Evolutionary conservation across 768 basidiomycete genomes (phyloP).

Genomic region (Mycena haematopus): DNA sequence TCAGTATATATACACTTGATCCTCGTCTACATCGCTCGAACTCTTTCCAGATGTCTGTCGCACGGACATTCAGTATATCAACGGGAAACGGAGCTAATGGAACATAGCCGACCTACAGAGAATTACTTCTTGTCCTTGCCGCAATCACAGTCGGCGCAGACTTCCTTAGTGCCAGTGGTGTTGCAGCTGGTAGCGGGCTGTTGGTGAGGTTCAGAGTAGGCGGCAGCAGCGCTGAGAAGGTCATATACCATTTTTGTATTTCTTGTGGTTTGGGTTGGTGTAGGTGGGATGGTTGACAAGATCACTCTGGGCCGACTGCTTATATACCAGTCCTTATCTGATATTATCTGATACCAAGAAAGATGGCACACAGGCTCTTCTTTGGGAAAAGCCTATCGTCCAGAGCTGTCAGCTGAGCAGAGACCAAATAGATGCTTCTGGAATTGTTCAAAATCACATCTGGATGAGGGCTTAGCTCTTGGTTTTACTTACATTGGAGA

Average conservation of each 20-base stretch:
- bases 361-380: background rate
- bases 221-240: background rate
- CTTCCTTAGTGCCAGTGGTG: slow-evolving; percentile 14
- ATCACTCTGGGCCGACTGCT: background rate
- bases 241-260: slow-evolving; percentile 4
- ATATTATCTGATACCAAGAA: slow-evolving; percentile 28
- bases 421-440: background rate
- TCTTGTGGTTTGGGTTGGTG: background rate
- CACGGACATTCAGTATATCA: background rate
- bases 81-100: too few relatives aligned
- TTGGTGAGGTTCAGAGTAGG: background rate
- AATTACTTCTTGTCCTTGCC: slow-evolving; percentile 30
- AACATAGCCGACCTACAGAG: background rate
- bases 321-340: slow-evolving; percentile 19
- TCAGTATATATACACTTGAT: slow-evolving; percentile 1
- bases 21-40: background rate
- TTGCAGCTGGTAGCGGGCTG: slow-evolving; percentile 23
- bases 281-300: background rate
- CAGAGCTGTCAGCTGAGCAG: background rate
- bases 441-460: background rate
- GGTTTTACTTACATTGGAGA: too few relatives aligned
- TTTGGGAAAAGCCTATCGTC: background rate
- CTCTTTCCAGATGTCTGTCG: background rate
- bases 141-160: slow-evolving; percentile 28
- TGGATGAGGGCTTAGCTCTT: too few relatives aligned